Evolutionary conservation across 139 green algal species (phyloP).

Genomic region (Chlorella sp.): DNA sequence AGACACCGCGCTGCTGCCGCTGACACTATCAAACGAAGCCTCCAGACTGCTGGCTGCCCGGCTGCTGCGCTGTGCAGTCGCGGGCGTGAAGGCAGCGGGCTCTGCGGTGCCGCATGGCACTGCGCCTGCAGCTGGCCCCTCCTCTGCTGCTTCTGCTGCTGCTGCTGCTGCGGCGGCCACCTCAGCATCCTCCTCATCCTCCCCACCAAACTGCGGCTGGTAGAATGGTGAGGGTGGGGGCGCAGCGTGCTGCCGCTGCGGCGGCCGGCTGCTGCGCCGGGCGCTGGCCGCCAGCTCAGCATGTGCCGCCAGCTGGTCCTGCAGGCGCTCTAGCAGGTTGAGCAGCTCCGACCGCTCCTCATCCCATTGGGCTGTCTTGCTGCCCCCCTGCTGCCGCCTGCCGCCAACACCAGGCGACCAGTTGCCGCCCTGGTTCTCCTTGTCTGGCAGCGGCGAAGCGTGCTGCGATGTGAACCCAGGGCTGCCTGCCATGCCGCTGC

Average conservation of each 20-base stretch:
- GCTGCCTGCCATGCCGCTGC: neutral
- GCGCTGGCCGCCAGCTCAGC: constrained; percentile 4
- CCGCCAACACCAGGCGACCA: neutral
- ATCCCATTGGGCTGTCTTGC: neutral
- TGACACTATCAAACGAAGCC: neutral
- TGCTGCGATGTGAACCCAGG: neutral
- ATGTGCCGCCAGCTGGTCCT: constrained; percentile 15
- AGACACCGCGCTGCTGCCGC: too few relatives aligned
- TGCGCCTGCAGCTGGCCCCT: neutral
- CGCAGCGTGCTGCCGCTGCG: neutral
- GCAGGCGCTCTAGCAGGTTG: constrained; percentile 24
- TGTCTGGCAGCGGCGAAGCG: neutral
- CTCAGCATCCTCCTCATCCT: neutral
- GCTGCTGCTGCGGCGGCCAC: neutral
- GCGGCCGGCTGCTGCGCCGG: neutral
- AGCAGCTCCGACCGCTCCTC: constrained; percentile 31
- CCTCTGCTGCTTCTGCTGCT: neutral
- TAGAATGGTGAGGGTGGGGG: neutral
- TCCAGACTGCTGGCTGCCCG: neutral
- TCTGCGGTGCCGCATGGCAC: too few relatives aligned
- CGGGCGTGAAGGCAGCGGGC: too few relatives aligned
- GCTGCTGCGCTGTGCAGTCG: neutral
- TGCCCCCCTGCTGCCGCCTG: neutral
- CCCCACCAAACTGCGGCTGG: neutral
- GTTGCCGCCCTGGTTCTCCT: constrained; percentile 14